Base-by-base conservation (phyloP, 2,329 filamentous ascomycete species). In the Taxawa tesnikishii region DNA sequence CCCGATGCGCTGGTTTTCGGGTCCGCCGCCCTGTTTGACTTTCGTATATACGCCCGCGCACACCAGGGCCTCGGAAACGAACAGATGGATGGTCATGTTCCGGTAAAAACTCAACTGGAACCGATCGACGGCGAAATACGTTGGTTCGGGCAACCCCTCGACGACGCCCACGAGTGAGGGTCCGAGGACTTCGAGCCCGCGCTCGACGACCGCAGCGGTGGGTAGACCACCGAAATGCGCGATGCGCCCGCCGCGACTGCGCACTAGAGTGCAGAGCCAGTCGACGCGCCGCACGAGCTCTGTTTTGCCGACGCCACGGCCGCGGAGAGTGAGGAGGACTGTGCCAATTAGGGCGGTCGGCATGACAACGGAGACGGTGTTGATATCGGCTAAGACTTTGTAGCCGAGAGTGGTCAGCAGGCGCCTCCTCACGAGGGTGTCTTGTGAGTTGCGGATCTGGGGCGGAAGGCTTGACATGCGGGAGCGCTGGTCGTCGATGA, bases 61-160 rank as follows among this genome's bases (percentile, higher is more conserved):
- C 14, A 96, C 83, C 4, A 98, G 66, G 0, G 88, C 82, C 53
- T 96, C 87, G 2, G 84, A 80, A 36, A 98, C 90, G 55, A 98
- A 98, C 4, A 98, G 70, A 52, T 98, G 90, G 39, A 98, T 98
- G 0, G 88, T 94, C 90, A 96, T 96, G 57, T 98, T 98, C 32
- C 90, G 79, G 59, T 98, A 98, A 57, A 98, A 98, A 0, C 85
- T 94, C 7, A 98, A 70, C 52, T 98, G 90, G 63, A 98, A 98
- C 32, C 63, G 73, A 54, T 98, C 90, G 24, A 94, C 85, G 4
- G 90, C 90, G 48, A 83, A 94, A 56, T 83, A 96, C 0, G 90
- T 96, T 12, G 83, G 83, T 53, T 98, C 90, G 0, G 82, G 80
- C 4, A 98, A 61, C 1, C 79, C 83, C 23, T 78, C 70, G 0